Evolutionary conservation across 2,329 filamentous ascomycete species (phyloP), one percentile per base, ranked within the genome.

Genomic region (Colletotrichum incanum): DNA sequence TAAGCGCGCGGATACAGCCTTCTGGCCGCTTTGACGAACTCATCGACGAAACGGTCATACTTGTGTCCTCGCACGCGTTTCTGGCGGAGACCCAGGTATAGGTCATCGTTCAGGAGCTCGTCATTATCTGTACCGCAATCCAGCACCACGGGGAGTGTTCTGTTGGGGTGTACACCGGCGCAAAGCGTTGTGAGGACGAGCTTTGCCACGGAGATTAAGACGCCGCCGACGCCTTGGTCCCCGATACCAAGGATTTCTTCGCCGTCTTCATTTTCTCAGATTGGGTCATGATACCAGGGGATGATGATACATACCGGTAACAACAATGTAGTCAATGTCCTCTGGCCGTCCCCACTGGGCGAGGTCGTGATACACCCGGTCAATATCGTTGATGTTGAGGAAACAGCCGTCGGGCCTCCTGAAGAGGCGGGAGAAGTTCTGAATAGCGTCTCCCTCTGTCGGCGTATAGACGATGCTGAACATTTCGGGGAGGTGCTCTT

Each of bases 391-490:
- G 59, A 97, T 93, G 76, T 93, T 94, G 62, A 97, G 81, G 75
- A 94, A 97, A 76, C 93, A 94, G 0, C 95, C 95, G 75, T 96
- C 93, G 0, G 94, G 93, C 23, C 89, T 86, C 14, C 95, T 85
- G 77, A 97, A 97, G 0, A 96, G 80, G 0, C 91, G 84, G 0
- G 94, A 96, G 78, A 94, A 97, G 74, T 95, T 93, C 75, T 94
- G 90, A 62, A 97, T 97, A 0, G 95, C 95, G 50, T 97, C 94
- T 11, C 93, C 94, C 82, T 97, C 94, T 0, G 95, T 97, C 0
- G 95, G 95, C 0, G 95, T 97, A 78, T 97, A 98, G 37, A 97
- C 93, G n/a, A 97, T 85, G 50, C 92, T 91, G 78, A 97, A 95
- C 93, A 97, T 96, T 78, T 97, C 94, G 74, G 93, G 91, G 26